Conservation (phyloP, 345 rosid species). For the Populus tremula region DNA sequence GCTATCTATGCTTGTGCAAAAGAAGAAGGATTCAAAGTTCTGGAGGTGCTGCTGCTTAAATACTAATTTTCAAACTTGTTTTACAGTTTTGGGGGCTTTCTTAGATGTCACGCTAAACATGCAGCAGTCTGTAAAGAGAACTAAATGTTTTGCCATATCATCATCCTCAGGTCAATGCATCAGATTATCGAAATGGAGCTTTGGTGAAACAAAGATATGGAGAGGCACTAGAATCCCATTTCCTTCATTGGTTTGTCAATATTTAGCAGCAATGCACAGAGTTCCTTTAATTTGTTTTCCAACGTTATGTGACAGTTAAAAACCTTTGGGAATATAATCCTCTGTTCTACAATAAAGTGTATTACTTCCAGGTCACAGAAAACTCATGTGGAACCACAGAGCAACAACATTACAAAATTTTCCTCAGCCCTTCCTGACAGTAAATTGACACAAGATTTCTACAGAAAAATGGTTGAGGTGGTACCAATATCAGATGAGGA, state of each 20-base stretch:
- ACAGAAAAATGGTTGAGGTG: constrained; percentile 42
- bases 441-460: constrained; percentile 20
- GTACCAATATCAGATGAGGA: constrained; percentile 36
- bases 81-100: constrained; percentile 1
- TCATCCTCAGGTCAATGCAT: constrained; percentile 66
- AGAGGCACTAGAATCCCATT: constrained; percentile 70
- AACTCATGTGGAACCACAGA: constrained; percentile 36
- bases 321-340: constrained; percentile 11
- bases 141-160: neutral
- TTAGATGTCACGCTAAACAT: neutral
- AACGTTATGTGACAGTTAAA: constrained; percentile 8
- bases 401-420: constrained; percentile 23
- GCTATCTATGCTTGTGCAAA: constrained; percentile 88
- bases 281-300: constrained; percentile 14
- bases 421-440: constrained; percentile 22
- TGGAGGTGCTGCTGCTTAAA: constrained; percentile 60
- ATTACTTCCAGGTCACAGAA: constrained; percentile 61
- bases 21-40: constrained; percentile 82
- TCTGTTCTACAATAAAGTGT: neutral
- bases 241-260: constrained; percentile 57
- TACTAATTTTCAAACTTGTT: constrained; percentile 7
- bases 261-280: neutral
- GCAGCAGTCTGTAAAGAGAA: neutral
- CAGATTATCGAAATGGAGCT: constrained; percentile 82
- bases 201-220: constrained; percentile 78